Evolutionary conservation across 2,329 filamentous ascomycete species (phyloP).

Genomic region (Drechmeria coniospora): DNA sequence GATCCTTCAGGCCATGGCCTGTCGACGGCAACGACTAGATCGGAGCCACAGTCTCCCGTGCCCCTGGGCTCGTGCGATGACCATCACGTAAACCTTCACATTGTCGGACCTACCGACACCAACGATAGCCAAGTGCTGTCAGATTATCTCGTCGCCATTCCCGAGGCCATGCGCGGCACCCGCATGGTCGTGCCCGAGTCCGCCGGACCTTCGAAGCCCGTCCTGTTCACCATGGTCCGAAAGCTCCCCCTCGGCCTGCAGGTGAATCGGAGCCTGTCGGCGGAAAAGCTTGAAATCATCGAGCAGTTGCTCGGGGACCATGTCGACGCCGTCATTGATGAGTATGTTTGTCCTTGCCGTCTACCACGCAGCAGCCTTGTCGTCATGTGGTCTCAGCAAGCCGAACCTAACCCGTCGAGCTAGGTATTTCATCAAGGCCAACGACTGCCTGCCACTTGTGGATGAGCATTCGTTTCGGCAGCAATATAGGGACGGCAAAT

Average conservation of each 20-base stretch:
- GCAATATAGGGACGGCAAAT: conserved; percentile 27
- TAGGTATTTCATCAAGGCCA: conserved; percentile 39
- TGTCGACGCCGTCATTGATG: conserved; percentile 30
- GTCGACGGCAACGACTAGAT: neutral
- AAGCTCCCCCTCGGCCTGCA: conserved; percentile 28
- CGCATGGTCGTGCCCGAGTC: conserved; percentile 16
- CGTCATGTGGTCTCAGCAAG: too few species aligned
- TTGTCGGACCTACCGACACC: conserved; percentile 43
- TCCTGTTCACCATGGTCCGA: conserved; percentile 30
- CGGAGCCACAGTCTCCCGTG: conserved; percentile 12
- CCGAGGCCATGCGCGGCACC: conserved; percentile 13
- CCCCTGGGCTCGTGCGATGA: conserved; percentile 18
- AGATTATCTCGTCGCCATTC: conserved; percentile 32
- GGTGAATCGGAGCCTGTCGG: conserved; percentile 20
- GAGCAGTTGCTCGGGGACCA: conserved; percentile 44
- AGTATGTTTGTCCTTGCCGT: too few species aligned
- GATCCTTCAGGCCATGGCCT: too few species aligned
- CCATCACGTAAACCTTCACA: conserved; percentile 29
- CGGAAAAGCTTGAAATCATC: conserved; percentile 35
- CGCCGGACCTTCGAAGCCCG: conserved; percentile 18
- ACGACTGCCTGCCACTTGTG: conserved; percentile 45
- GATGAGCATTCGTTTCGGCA: conserved; percentile 37
- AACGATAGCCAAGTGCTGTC: conserved; percentile 45
- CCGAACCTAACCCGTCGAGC: too few species aligned
- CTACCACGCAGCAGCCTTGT: too few species aligned